Conservation (phyloP, 163 green algal species). For the Prototheca wickerhamii region DNA sequence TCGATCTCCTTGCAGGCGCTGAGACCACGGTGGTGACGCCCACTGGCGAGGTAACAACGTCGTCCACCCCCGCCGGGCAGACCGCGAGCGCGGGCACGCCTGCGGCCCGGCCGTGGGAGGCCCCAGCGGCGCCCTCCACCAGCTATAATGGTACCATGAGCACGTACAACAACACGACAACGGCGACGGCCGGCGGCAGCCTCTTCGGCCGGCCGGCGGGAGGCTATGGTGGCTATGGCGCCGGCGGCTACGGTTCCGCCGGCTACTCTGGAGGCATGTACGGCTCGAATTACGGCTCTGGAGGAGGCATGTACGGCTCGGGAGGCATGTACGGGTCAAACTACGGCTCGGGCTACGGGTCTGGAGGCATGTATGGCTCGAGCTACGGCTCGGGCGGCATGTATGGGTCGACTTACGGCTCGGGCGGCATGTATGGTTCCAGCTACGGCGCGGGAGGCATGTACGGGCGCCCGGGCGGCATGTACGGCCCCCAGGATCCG, state of each 20-base stretch:
- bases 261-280: slow-evolving; percentile 11
- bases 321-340: slow-evolving; percentile 26
- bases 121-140: not conserved
- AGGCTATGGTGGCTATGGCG: slow-evolving; percentile 26
- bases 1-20: too few species aligned
- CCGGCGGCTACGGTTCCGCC: slow-evolving; percentile 25
- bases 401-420: slow-evolving; percentile 25
- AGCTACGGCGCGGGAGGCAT: slow-evolving; percentile 21
- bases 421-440: slow-evolving; percentile 20
- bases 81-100: not conserved
- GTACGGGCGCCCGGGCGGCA: slow-evolving; percentile 14
- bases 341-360: slow-evolving; percentile 27
- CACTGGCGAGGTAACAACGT: too few species aligned
- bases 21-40: too few species aligned
- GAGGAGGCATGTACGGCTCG: not conserved
- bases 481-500: slow-evolving; percentile 32
- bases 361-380: slow-evolving; percentile 33
- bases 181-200: too few species aligned
- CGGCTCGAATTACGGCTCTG: slow-evolving; percentile 8
- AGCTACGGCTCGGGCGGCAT: slow-evolving; percentile 21
- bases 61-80: too few species aligned
- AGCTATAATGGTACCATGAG: not conserved
- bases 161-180: not conserved
- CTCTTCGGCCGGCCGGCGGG: too few species aligned
- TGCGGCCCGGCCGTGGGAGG: slow-evolving; percentile 23